Base-by-base conservation (phyloP, 257 asterid species). In the Salvia hispanica region DNA sequence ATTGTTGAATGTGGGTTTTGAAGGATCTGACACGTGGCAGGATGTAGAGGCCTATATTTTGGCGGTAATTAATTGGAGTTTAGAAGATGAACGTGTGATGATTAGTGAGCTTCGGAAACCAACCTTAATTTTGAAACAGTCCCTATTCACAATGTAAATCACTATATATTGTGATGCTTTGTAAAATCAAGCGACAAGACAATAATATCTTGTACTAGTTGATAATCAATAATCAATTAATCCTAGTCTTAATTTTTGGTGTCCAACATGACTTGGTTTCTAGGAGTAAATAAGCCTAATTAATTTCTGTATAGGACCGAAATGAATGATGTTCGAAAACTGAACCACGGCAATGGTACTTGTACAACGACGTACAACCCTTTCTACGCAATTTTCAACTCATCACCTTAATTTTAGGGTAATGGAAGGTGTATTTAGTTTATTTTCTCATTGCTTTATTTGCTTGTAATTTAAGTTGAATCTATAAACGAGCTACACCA, bases 301-400 rank as follows among this genome's bases (percentile, higher is more conserved):
- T 48, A 16, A 34, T 81, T 88, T 79, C 76, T 75, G 78, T 15
- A 3, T 39, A 60, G 11, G 33, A 2, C 77, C 83, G 81, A 81
- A 81, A 81, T 36, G 59, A 45, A 58, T 59, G 47, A 51, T 25
- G 69, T 15, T 57, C 39, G 62, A 66, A 62, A 56, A 9, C 64
- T 37, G 10, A 34, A 34, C 31, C 34, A 3, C 43, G 1, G 31
- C 2, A 25, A 25, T 62, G 64, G 51, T 47, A 71, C 10, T 8
- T 73, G 76, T 42, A 62, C 57, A 55, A 14, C 76, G 64, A 63
- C 64, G 42, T 65, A 64, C 74, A 66, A 56, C 65, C 43, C 74
- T 50, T 46, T 64, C 62, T 62, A 42, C 72, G 65, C 42, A 0
- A 25, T 25, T 25, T 25, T 25, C 31, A 25, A 25, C 31, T 25